These are phyloP conservation scores for Helianthus tuberosus DNA, from an alignment of 129 eudicot genomes.

Conservation along the genomic window DNA sequence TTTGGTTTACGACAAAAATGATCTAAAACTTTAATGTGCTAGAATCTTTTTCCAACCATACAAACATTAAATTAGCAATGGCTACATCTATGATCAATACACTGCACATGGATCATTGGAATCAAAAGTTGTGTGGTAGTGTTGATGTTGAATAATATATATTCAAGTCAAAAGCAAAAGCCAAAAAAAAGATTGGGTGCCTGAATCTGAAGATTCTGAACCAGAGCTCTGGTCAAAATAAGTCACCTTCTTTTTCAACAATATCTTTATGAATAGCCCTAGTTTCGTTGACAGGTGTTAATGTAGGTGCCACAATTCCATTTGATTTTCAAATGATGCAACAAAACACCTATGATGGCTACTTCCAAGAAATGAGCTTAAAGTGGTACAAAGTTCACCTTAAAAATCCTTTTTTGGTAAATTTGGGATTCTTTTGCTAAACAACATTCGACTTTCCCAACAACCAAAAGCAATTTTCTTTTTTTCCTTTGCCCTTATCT, in stretches of 20 bases:
- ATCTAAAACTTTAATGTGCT: no score
- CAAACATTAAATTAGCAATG: no score
- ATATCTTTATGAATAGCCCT: conserved; percentile 15
- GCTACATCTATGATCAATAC: neutral
- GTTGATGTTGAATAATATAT: conserved; percentile 15
- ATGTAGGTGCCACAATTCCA: conserved; percentile 30
- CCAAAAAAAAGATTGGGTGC: conserved; percentile 26
- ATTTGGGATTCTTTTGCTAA: conserved; percentile 19
- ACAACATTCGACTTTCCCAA: conserved; percentile 24
- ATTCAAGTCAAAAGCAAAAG: conserved; percentile 12
- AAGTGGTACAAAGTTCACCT: conserved; percentile 16
- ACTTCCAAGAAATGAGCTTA: conserved; percentile 26
- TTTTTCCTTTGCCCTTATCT: conserved; percentile 22
- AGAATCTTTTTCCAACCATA: no score
- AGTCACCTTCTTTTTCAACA: conserved; percentile 12
- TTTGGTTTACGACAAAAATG: no score
- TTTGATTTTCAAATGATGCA: conserved; percentile 8
- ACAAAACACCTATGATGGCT: conserved; percentile 8
- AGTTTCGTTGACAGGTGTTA: conserved; percentile 22
- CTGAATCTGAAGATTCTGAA: conserved; percentile 22
- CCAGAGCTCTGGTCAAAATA: conserved; percentile 29
- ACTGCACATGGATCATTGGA: neutral
- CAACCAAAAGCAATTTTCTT: conserved; percentile 20
- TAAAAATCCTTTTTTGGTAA: conserved; percentile 6
- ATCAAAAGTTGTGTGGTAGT: conserved; percentile 6